phyloP scores from a whole-genome alignment of 345 rosid genomes.

The Adansonia digitata region DNA sequence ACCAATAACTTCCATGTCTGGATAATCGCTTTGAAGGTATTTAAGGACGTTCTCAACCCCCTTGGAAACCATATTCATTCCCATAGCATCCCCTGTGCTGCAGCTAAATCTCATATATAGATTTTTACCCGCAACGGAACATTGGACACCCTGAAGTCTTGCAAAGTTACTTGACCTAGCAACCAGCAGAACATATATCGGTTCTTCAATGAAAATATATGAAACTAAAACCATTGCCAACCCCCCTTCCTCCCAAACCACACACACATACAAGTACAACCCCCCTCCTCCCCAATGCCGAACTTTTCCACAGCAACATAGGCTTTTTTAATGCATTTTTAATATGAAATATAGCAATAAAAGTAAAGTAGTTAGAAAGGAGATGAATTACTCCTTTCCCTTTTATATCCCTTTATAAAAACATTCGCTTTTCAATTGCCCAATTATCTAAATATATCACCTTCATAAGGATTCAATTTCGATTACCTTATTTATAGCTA shows the following conservation, averaged over 20 bases:
- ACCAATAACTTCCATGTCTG: conserved; percentile 19
- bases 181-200: background rate
- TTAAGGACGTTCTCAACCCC: conserved; percentile 17
- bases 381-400: background rate
- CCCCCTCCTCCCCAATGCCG: too few species aligned
- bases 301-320: background rate
- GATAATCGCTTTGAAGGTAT: conserved; percentile 11
- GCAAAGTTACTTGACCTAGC: conserved; percentile 40
- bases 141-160: conserved; percentile 30
- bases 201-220: background rate
- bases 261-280: too few species aligned
- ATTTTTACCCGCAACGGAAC: conserved; percentile 37
- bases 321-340: conserved; percentile 1
- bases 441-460: background rate
- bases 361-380: background rate
- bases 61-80: conserved; percentile 25
- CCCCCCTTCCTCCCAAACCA: too few species aligned
- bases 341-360: background rate
- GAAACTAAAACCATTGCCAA: background rate
- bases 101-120: conserved; percentile 33
- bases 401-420: background rate
- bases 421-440: background rate
- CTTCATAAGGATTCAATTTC: background rate
- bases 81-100: conserved; percentile 47
- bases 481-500: background rate